A percentile compares a stretch with the other conserved stretches of the same genome.
Evolutionary conservation across 2,329 filamentous ascomycete genomes (phyloP).

Genomic region (Aspergillus tubingensis): DNA sequence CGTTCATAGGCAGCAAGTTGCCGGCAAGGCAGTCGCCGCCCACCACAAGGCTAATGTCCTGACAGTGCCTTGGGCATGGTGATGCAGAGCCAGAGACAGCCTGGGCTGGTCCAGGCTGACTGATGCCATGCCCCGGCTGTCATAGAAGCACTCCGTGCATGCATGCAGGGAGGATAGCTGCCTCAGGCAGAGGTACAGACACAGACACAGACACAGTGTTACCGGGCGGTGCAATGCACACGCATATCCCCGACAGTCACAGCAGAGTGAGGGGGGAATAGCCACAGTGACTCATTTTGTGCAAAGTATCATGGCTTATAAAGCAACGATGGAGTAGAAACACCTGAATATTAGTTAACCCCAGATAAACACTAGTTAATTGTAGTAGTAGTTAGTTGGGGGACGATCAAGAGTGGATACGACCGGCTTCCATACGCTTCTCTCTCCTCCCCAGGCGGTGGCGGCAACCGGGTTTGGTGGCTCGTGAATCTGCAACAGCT

Average conservation of each 20-base stretch:
- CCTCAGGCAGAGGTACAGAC: neutral
- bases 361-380: neutral
- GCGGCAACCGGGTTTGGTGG: conserved; percentile 17
- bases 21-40: neutral
- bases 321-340: neutral
- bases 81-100: neutral
- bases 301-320: neutral
- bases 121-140: neutral
- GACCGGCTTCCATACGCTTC: conserved; percentile 44
- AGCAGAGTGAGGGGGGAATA: neutral
- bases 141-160: neutral
- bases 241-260: neutral
- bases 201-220: neutral
- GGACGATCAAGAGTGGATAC: conserved; percentile 20
- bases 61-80: neutral
- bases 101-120: neutral
- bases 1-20: neutral
- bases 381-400: neutral
- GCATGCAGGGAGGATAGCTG: neutral
- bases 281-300: neutral
- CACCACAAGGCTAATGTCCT: neutral
- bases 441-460: conserved; percentile 33
- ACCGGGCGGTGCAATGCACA: neutral
- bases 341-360: neutral
- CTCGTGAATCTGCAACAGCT: conserved; percentile 21